These are phyloP conservation scores for Corinectria fuckeliana DNA, from an alignment of 2,329 filamentous ascomycete species.

Conservation along the genomic window DNA sequence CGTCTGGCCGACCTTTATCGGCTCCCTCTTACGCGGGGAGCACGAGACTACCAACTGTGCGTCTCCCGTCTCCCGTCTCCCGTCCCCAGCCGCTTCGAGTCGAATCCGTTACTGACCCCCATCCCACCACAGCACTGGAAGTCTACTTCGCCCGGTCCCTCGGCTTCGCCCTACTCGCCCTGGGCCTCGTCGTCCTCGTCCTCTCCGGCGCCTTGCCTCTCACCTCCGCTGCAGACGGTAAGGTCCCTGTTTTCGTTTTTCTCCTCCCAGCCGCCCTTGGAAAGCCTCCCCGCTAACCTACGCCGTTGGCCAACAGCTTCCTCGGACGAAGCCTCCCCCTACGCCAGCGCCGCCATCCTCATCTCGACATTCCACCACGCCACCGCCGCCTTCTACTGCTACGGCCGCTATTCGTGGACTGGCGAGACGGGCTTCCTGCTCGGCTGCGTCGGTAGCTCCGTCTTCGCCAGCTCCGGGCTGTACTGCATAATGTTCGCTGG, in stretches of 20 bases:
- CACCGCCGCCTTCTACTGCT: constrained; percentile 68
- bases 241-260: constrained; percentile 20
- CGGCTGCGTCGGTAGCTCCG: constrained; percentile 62
- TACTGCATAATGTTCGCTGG: constrained; percentile 47
- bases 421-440: constrained; percentile 65
- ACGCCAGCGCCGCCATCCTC: constrained; percentile 69
- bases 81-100: neutral
- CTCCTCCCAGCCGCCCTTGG: neutral
- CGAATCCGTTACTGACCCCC: constrained; percentile 1
- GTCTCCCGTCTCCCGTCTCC: constrained; percentile 13
- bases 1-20: constrained; percentile 55
- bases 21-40: constrained; percentile 49
- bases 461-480: constrained; percentile 62
- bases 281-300: constrained; percentile 5
- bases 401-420: constrained; percentile 67
- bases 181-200: constrained; percentile 69
- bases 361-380: constrained; percentile 73
- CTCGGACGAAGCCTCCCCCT: constrained; percentile 56
- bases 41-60: constrained; percentile 42
- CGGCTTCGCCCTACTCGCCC: constrained; percentile 69
- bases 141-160: constrained; percentile 76
- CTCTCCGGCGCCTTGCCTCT: constrained; percentile 75
- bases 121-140: constrained; percentile 62
- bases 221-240: constrained; percentile 55
- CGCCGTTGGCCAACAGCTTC: constrained; percentile 24